A percentile compares a stretch with the other conserved stretches of the same genome.
phyloP scores from a whole-genome alignment of 192 early-diverging fungal genomes.

The Backusella macrospora region DNA sequence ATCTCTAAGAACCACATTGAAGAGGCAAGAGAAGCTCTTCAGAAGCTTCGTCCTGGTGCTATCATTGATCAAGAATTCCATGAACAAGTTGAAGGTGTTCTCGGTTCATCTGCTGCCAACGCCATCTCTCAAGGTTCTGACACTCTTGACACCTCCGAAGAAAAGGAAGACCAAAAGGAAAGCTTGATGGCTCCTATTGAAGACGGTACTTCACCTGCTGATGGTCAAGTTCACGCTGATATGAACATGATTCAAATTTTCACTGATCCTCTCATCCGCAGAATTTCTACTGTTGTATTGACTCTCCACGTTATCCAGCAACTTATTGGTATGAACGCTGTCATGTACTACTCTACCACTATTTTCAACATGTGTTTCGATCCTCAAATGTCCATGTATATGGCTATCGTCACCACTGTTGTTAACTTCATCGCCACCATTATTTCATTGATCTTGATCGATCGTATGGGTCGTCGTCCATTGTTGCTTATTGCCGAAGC shows the following conservation, averaged over 20 bases:
- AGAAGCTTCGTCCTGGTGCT: slow-evolving; percentile 53
- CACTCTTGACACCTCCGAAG: not conserved
- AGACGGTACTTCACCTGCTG: slow-evolving; percentile 9
- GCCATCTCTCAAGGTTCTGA: not conserved
- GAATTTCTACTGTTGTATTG: slow-evolving; percentile 65
- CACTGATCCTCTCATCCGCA: slow-evolving; percentile 56
- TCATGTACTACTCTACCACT: slow-evolving; percentile 87
- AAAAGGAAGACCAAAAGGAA: slow-evolving; percentile 15
- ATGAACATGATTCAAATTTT: slow-evolving; percentile 57
- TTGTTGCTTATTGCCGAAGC: slow-evolving; percentile 57
- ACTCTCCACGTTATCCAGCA: slow-evolving; percentile 78
- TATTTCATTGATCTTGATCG: slow-evolving; percentile 55
- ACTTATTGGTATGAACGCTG: slow-evolving; percentile 82
- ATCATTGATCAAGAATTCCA: slow-evolving; percentile 64
- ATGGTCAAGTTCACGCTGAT: slow-evolving; percentile 4
- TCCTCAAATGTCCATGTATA: slow-evolving; percentile 54
- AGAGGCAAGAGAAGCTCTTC: slow-evolving; percentile 59
- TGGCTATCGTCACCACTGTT: slow-evolving; percentile 56
- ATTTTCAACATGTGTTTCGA: slow-evolving; percentile 70
- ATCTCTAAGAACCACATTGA: slow-evolving; percentile 63
- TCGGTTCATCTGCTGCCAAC: slow-evolving; percentile 6
- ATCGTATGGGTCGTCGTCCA: slow-evolving; percentile 60
- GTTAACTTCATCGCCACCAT: slow-evolving; percentile 59
- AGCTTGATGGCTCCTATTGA: not conserved
- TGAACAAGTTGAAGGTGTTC: slow-evolving; percentile 56